Evolutionary conservation across 345 rosid genomes (phyloP), one percentile per base, ranked within the genome.

Genomic region (Populus ilicifolia): DNA sequence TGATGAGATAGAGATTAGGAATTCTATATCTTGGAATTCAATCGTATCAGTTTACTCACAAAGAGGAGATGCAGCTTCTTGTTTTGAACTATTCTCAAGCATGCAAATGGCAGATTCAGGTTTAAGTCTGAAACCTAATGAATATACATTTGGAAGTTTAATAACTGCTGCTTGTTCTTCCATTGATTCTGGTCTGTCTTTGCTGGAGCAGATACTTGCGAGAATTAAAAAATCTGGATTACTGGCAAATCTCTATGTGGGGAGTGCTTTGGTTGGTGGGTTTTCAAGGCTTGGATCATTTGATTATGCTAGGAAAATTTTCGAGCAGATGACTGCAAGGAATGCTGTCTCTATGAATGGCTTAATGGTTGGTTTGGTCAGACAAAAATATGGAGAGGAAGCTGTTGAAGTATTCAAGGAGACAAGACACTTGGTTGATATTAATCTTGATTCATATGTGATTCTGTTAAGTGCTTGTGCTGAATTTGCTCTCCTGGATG

Each of bases 121-220:
- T 27, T 78, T 75, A 50, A 67, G 79, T 77, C 80, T 82, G 30
- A 86, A 78, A 75, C 97, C 98, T 78, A 93, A 86, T n/a, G 98
- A 93, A 78, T 94, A 94, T 69, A 93, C 99, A 30, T 89, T 88
- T 13, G 98, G 97, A 69, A 91, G 94, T 87, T 88, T 94, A 81
- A 81, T 94, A 74, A 89, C 90, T 74, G 88, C 84, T 61, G 90
- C 97, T 67, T 83, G 86, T 84, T 87, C 92, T 82, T 83, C 83
- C 25, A 27, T 69, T 77, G 86, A 82, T 75, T 87, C 83, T 33
- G 86, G 91, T 76, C 79, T 77, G 46, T 54, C 84, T 77, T 89
- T 93, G 91, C 88, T 94, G 35, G 79, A 88, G 78, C 98, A 93
- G 93, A 72, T 94, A 84, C 89, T 93, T 64, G 56, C 91, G 50